phyloP scores from a whole-genome alignment of 73 alveolate species.

The Halteria grandinella region DNA sequence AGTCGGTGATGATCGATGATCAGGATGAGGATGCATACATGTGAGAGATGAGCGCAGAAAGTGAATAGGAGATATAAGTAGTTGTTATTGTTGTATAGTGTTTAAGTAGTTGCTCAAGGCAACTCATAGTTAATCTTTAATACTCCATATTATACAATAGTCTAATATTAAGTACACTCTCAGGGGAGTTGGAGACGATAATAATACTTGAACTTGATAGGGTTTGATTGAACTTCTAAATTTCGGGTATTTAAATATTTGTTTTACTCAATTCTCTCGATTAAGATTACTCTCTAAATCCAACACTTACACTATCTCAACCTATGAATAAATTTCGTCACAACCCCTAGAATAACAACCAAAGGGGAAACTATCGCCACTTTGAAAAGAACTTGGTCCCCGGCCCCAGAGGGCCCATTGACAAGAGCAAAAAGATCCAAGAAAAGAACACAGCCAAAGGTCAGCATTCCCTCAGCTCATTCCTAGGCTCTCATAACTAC shows the following conservation, averaged over 20 bases:
- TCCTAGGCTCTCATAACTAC: slow-evolving; percentile 32
- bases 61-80: neutral
- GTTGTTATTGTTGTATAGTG: neutral
- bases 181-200: too few relatives aligned
- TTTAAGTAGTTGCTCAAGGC: too few relatives aligned
- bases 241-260: too few relatives aligned
- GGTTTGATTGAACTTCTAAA: too few relatives aligned
- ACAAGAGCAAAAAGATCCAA: slow-evolving; percentile 14
- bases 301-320: too few relatives aligned
- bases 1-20: slow-evolving; percentile 63
- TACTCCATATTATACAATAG: too few relatives aligned
- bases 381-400: slow-evolving; percentile 18
- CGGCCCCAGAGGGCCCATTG: slow-evolving; percentile 28
- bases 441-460: slow-evolving; percentile 50
- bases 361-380: neutral
- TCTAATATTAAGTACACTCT: too few relatives aligned
- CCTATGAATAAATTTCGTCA: neutral
- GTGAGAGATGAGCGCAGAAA: neutral
- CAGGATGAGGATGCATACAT: slow-evolving; percentile 39
- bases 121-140: too few relatives aligned
- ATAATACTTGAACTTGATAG: too few relatives aligned
- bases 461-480: slow-evolving; percentile 2
- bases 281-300: too few relatives aligned
- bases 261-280: too few relatives aligned
- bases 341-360: neutral